phyloP scores from a whole-genome alignment of 108 stramenopile genomes.

The Stephanodiscus minutulus region DNA sequence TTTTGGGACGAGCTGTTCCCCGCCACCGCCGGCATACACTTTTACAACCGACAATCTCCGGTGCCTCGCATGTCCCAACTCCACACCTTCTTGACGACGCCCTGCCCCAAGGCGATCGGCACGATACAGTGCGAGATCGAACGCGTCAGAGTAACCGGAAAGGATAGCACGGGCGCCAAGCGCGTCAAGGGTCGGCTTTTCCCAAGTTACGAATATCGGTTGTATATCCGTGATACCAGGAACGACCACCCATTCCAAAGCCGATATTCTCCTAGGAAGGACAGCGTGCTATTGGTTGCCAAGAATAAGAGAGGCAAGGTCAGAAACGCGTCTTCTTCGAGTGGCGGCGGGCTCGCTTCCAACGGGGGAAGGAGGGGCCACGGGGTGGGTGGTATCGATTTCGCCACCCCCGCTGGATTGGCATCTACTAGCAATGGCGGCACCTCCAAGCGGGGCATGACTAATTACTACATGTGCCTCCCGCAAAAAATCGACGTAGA shows the following conservation, averaged over 20 bases:
- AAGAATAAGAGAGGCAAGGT: slow-evolving; percentile 66
- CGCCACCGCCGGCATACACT: slow-evolving; percentile 60
- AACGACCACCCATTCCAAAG: slow-evolving; percentile 15
- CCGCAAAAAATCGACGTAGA: slow-evolving; percentile 74
- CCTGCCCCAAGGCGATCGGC: slow-evolving; percentile 81
- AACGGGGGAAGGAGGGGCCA: background rate
- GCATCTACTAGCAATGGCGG: background rate
- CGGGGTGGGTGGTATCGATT: slow-evolving; percentile 10
- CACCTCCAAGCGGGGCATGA: slow-evolving; percentile 66
- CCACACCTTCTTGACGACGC: slow-evolving; percentile 70
- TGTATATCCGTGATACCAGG: slow-evolving; percentile 75
- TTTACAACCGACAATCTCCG: slow-evolving; percentile 69
- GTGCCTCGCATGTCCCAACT: slow-evolving; percentile 70
- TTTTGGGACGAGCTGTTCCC: slow-evolving; percentile 87
- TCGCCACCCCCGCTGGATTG: slow-evolving; percentile 1
- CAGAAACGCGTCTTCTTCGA: slow-evolving; percentile 15
- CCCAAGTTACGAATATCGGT: slow-evolving; percentile 81
- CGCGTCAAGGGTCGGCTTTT: slow-evolving; percentile 75
- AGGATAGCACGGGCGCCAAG: slow-evolving; percentile 57
- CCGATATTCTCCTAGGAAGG: slow-evolving; percentile 42
- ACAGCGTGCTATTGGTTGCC: slow-evolving; percentile 76
- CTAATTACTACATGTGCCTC: slow-evolving; percentile 72
- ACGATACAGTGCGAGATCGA: slow-evolving; percentile 87
- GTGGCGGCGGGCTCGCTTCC: background rate
- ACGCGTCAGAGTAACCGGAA: slow-evolving; percentile 61